Evolutionary conservation across 2,329 filamentous ascomycete species (phyloP).

Genomic region (Aspergillus sp.): DNA sequence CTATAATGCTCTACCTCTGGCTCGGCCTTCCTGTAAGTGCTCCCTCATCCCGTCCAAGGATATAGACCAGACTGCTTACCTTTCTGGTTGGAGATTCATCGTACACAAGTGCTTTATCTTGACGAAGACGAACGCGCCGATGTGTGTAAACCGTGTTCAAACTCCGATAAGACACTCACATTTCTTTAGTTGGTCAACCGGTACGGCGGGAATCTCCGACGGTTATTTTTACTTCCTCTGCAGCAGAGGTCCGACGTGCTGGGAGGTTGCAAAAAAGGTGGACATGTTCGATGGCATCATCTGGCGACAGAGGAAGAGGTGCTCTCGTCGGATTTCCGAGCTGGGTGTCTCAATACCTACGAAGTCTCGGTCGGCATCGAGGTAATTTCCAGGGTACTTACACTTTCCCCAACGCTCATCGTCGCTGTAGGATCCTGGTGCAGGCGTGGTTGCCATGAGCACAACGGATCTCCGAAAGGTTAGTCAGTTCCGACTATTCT

Average conservation of each 20-base stretch:
- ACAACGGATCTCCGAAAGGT: neutral
- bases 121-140: neutral
- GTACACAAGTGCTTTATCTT: neutral
- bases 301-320: neutral
- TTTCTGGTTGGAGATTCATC: neutral
- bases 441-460: neutral
- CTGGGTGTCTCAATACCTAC: neutral
- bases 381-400: neutral
- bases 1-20: neutral
- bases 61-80: neutral
- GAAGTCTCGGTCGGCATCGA: neutral
- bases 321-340: neutral
- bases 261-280: neutral
- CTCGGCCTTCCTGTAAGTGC: neutral
- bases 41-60: neutral
- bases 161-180: neutral
- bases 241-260: neutral
- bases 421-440: neutral
- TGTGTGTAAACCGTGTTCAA: neutral
- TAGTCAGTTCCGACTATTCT: neutral
- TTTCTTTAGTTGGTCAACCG: slow-evolving; percentile 1
- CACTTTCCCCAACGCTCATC: neutral
- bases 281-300: neutral
- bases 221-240: neutral
- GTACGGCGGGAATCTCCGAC: neutral